Base-by-base conservation (phyloP, 768 basidiomycete species). In the Tylopilus rubrobrunneus region DNA sequence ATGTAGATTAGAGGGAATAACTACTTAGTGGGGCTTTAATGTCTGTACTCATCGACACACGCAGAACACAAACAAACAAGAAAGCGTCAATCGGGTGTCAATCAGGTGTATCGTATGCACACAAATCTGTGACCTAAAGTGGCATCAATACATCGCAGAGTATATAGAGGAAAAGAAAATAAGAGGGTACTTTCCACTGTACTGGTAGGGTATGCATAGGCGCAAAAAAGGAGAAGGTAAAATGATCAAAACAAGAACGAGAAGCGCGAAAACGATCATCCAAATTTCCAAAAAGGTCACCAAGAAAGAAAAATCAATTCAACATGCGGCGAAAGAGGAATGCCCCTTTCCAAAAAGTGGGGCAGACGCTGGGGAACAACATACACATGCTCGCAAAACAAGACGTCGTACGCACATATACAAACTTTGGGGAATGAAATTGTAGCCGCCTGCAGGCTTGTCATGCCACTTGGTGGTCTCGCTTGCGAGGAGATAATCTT, bases 401-500 rank as follows among this genome's bases (percentile, higher is more conserved):
- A 33, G 7, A 37, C 31, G 31, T 31, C 17, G 45, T 23, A 54
- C 14, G 45, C 11, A 49, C 25, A 53, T 11, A 44, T 27, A 49
- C 29, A 46, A 31, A 31, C 9, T 34, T 52, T 71, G 21, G 69
- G 69, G 5, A 65, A 63, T 25, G 69, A 70, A 52, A 70, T 70
- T 17, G 63, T 42, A 5, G 59, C 17, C 0, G 55, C 60, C 47
- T 72, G 68, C 55, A 67, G 59, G 48, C 45, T 58, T 28, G 67
- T 52, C 34, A 60, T 6, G 6, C 71, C 69, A 23, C 60, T 71
- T 0, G 64, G 58, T 37, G 66, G 57, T 19, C 77, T 74, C 3
- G 64, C 63, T 40, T 76, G 78, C 17, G 74, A 19, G 63, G 61
- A 23, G 61, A 60, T 49, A 65, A 65, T 58, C 63, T 65, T 53